A percentile compares a stretch with the other conserved stretches of the same genome.
Evolutionary conservation across 441 rosid genomes (phyloP).

Genomic region (Codiaeum variegatum): DNA sequence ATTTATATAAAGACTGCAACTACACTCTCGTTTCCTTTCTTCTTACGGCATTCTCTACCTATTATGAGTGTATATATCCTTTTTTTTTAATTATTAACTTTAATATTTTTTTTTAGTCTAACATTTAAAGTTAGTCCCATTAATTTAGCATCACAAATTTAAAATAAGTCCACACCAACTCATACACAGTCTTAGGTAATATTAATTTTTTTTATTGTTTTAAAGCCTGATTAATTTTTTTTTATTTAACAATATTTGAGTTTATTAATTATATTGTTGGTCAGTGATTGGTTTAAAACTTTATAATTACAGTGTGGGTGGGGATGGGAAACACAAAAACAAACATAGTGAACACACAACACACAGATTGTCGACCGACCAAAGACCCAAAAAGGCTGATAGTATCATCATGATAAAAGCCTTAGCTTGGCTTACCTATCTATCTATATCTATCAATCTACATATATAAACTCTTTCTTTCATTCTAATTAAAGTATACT

Average conservation of each 20-base stretch:
- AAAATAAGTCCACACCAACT: no score
- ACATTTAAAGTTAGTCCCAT: no score
- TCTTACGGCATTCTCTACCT: constrained; percentile 60
- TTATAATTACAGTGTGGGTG: constrained; percentile 35
- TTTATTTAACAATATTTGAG: not conserved
- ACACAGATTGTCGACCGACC: constrained; percentile 96
- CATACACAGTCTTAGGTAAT: no score
- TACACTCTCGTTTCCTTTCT: constrained; percentile 60
- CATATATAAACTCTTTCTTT: not conserved
- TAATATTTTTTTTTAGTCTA: not conserved
- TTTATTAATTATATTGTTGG: constrained; percentile 20
- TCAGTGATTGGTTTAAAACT: constrained; percentile 43
- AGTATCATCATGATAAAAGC: constrained; percentile 65
- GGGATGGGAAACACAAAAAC: constrained; percentile 43
- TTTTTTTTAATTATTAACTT: constrained; percentile 13
- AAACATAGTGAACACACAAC: constrained; percentile 61
- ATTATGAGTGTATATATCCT: constrained; percentile 10
- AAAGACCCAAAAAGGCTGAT: constrained; percentile 63
- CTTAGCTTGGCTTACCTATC: constrained; percentile 24
- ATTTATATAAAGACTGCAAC: constrained; percentile 36
- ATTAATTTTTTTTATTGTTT: no score
- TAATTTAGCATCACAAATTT: no score
- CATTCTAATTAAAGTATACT: not conserved
- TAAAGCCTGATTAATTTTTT: no score
- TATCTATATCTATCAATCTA: not conserved